These are phyloP conservation scores for Protomyces macrosporus DNA, from an alignment of 1,139 yeast genomes.

Conservation along the genomic window DNA sequence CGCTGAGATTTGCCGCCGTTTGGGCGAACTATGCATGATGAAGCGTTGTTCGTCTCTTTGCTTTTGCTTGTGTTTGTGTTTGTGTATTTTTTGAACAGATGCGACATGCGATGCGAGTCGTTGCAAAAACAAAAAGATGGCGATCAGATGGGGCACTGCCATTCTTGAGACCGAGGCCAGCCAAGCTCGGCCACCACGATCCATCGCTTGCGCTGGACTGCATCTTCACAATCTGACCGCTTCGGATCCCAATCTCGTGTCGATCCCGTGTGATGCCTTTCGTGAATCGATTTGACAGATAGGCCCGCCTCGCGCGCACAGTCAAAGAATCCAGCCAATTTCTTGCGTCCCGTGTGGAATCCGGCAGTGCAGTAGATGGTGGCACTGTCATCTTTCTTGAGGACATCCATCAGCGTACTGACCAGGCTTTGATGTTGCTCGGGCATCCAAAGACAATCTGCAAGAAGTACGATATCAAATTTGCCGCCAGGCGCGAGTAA, in stretches of 20 bases:
- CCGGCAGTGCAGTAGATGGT: slow-evolving; percentile 14
- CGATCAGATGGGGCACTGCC: not conserved
- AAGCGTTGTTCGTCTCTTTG: not conserved
- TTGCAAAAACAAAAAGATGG: not conserved
- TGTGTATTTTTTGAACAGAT: not conserved
- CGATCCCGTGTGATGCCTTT: not conserved
- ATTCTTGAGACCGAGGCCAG: not conserved
- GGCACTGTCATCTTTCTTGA: not conserved
- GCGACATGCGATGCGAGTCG: not conserved
- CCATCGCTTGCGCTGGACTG: not conserved
- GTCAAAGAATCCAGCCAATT: slow-evolving; percentile 6
- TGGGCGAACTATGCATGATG: not conserved
- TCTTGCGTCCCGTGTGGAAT: slow-evolving; percentile 11
- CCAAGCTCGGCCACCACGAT: not conserved
- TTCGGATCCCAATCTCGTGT: not conserved
- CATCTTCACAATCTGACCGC: not conserved
- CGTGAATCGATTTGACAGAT: not conserved
- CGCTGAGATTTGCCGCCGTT: not conserved
- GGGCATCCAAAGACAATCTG: slow-evolving; percentile 21
- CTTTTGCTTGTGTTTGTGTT: not conserved
- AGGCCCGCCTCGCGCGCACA: not conserved
- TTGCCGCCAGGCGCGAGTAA: not conserved
- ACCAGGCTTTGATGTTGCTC: slow-evolving; percentile 14
- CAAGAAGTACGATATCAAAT: slow-evolving; percentile 7
- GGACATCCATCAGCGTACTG: not conserved